Evolutionary conservation across 331 rosid species (phyloP), one percentile per base, ranked within the genome.

Genomic region (Acacia concinna): DNA sequence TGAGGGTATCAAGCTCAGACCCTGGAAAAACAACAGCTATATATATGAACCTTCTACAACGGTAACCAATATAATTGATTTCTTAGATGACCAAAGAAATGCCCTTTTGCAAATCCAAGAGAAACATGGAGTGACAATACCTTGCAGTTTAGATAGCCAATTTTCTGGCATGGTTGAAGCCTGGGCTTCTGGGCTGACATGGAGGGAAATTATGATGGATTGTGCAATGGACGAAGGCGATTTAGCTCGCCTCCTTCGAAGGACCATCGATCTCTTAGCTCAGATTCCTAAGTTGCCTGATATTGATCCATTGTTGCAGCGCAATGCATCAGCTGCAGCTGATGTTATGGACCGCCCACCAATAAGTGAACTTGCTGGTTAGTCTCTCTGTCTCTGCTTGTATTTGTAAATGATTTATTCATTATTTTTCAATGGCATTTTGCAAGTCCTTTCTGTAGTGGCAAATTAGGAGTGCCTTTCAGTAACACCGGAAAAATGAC

Each of bases 161-260:
- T 95, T 95, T 87, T 84, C 92, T 71, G 99, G 99, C 5, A 95
- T 93, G 99, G 98, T 93, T 73, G 99, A 95, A 77, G 99, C 99
- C 10, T 95, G 99, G 99, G 99, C 97, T 74, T 95, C 98, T 73
- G 98, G 99, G 81, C 81, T 93, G 80, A 93, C 96, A 15, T 95
- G 99, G 99, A 90, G 87, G 78, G 99, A 95, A 74, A 86, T 95
- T 60, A 95, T 95, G 99, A 93, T 91, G 99, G 99, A 95, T 25
- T 93, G 99, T 79, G 99, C 99, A 4, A 93, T 95, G 98, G 99
- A 95, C 47, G 98, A 95, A 67, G 99, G 99, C 5, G 99, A 95
- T 83, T 86, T 95, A 38, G 97, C 99, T 43, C 97, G 99, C 15
- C 99, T 95, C 79, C 86, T 95, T 30, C 87, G 99, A 44, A 82